These are phyloP conservation scores for Hyparrhenia diplandra DNA, from an alignment of 176 grass and related monocot species.

Conservation along the genomic window DNA sequence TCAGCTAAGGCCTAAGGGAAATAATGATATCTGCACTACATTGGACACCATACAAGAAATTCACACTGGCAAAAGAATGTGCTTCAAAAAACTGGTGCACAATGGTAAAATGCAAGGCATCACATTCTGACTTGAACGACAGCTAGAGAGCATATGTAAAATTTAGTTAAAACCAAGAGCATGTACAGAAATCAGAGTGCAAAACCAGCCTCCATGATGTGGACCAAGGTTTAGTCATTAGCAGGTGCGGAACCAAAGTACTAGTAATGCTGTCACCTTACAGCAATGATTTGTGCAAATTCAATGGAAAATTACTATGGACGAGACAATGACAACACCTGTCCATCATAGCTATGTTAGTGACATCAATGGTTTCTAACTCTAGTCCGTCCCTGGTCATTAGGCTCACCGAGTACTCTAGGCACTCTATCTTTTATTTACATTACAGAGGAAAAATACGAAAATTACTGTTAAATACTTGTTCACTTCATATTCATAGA, in stretches of 20 bases:
- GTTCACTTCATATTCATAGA: neutral
- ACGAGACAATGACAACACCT: too few species aligned
- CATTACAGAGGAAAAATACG: neutral
- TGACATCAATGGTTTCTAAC: too few species aligned
- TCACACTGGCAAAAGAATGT: neutral
- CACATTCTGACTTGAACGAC: neutral
- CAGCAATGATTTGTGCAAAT: too few species aligned
- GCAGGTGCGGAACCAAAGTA: too few species aligned
- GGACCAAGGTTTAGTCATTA: neutral
- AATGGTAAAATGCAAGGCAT: neutral
- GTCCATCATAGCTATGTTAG: too few species aligned
- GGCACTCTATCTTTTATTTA: neutral
- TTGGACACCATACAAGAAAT: neutral
- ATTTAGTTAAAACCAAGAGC: neutral
- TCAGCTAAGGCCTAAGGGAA: neutral
- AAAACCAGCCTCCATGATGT: neutral
- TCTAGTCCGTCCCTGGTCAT: neutral
- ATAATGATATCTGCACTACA: neutral
- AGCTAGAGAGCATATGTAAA: neutral
- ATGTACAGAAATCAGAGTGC: neutral
- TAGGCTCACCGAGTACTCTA: neutral
- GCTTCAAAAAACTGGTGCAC: neutral
- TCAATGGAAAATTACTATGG: too few species aligned
- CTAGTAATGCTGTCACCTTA: too few species aligned
- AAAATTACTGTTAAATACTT: neutral